Evolutionary conservation across 1,139 yeast genomes (phyloP), one percentile per base, ranked within the genome.

Genomic region (Yamadazyma trypodendri): DNA sequence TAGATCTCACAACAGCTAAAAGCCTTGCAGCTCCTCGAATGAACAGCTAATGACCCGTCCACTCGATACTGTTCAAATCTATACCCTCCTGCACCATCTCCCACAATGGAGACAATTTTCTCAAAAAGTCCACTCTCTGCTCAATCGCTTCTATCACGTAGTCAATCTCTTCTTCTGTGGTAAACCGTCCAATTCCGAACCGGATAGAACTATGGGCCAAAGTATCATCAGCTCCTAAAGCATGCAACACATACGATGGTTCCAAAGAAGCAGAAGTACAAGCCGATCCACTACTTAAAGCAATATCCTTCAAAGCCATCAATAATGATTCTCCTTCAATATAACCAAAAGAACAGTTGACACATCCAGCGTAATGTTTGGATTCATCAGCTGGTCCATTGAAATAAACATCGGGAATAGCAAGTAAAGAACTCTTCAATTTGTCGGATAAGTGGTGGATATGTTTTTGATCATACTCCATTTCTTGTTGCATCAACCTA

Each of bases 11-110:
- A n/a, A n/a, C n/a, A n/a, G n/a, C n/a, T n/a, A n/a, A n/a, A n/a
- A n/a, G n/a, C n/a, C n/a, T n/a, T n/a, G n/a, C n/a, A n/a, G n/a
- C n/a, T n/a, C n/a, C n/a, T n/a, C n/a, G n/a, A n/a, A n/a, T n/a
- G n/a, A n/a, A n/a, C n/a, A n/a, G n/a, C n/a, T 62, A 89, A 65
- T 90, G 97, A 46, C 96, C 97, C 42, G 96, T 86, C 99, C 99
- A 92, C 68, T 92, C 95, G 55, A 92, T 92, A 32, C 95, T 76
- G 55, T 84, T 77, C 61, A 94, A 75, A 58, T 92, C 99, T 56
- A 92, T 90, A 49, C 98, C 98, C 50, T 92, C 98, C 65, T 92
- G 96, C 39, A 88, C 96, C 97, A 92, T 90, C 68, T 92, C 99
- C 97, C 97, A 92, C 52, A 92, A 74, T 38, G 99, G 99, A 37